phyloP scores from a whole-genome alignment of 208 protist species.

The Leptomonas pyrrhocoris region DNA sequence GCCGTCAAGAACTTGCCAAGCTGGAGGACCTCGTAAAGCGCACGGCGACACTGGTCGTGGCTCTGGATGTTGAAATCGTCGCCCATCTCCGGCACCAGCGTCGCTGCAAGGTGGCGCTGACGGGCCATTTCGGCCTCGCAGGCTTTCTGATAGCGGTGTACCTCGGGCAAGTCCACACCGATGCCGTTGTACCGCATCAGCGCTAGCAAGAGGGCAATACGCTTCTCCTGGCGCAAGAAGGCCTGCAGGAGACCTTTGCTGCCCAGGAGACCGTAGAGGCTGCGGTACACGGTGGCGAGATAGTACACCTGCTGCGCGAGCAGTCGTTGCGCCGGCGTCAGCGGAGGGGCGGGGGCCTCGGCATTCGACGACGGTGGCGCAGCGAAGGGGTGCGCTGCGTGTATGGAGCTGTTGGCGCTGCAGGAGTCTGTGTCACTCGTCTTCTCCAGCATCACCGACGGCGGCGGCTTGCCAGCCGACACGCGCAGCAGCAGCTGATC shows the following conservation, averaged over 20 bases:
- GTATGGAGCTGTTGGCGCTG: not conserved
- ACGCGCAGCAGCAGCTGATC: constrained; percentile 34
- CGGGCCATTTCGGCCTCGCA: constrained; percentile 60
- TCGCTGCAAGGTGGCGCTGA: constrained; percentile 34
- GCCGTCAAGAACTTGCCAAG: constrained; percentile 63
- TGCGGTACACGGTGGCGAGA: constrained; percentile 75
- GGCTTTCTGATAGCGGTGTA: constrained; percentile 55
- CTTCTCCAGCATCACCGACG: constrained; percentile 28
- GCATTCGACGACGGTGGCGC: constrained; percentile 1
- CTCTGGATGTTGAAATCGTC: constrained; percentile 88
- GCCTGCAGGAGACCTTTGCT: constrained; percentile 77
- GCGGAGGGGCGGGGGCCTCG: constrained; percentile 13
- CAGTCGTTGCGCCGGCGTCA: constrained; percentile 36
- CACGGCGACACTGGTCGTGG: constrained; percentile 76
- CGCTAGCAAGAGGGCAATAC: constrained; percentile 71
- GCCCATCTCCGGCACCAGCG: constrained; percentile 50
- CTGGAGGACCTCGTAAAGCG: constrained; percentile 85
- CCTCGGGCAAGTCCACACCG: constrained; percentile 61
- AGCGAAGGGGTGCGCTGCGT: not conserved
- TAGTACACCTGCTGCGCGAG: constrained; percentile 77
- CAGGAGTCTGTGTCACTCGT: constrained; percentile 1
- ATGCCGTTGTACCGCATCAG: constrained; percentile 80
- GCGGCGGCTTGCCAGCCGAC: constrained; percentile 25
- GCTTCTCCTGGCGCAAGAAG: constrained; percentile 89
- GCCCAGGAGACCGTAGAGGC: constrained; percentile 80